phyloP scores from a whole-genome alignment of 2,329 filamentous ascomycete genomes.

The Pseudogymnoascus sp. region DNA sequence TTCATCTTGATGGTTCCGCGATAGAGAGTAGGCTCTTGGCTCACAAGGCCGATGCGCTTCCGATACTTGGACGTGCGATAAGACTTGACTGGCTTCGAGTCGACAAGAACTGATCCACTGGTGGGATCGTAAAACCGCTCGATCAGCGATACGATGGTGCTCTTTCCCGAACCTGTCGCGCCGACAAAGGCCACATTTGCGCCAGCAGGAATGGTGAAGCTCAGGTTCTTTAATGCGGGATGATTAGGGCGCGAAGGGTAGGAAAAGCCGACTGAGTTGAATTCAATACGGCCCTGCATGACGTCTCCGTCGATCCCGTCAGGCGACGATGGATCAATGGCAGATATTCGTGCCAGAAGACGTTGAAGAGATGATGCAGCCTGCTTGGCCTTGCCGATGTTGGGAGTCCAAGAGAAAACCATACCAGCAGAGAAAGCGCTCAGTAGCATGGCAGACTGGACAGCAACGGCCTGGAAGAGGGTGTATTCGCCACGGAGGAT shows the following conservation, averaged over 20 bases:
- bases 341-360: conserved; percentile 33
- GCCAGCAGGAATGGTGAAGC: conserved; percentile 44
- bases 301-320: conserved; percentile 27
- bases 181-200: conserved; percentile 48
- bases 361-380: conserved; percentile 44
- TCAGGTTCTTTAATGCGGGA: too few species aligned
- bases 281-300: too few species aligned
- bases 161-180: conserved; percentile 51
- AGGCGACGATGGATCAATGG: conserved; percentile 34
- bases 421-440: conserved; percentile 66
- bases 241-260: too few species aligned
- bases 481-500: conserved; percentile 57
- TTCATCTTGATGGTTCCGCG: conserved; percentile 49
- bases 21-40: conserved; percentile 49
- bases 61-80: conserved; percentile 43
- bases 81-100: conserved; percentile 35
- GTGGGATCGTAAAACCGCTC: conserved; percentile 42
- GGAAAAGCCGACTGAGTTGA: too few species aligned
- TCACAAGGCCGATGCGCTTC: conserved; percentile 45
- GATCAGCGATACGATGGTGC: conserved; percentile 49
- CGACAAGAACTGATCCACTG: conserved; percentile 24
- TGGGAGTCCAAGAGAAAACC: conserved; percentile 43
- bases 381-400: conserved; percentile 42
- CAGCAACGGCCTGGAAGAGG: conserved; percentile 63
- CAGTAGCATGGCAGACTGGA: conserved; percentile 62